Evolutionary conservation across 2,329 filamentous ascomycete genomes (phyloP).

Genomic region (Neurospora crassa): DNA sequence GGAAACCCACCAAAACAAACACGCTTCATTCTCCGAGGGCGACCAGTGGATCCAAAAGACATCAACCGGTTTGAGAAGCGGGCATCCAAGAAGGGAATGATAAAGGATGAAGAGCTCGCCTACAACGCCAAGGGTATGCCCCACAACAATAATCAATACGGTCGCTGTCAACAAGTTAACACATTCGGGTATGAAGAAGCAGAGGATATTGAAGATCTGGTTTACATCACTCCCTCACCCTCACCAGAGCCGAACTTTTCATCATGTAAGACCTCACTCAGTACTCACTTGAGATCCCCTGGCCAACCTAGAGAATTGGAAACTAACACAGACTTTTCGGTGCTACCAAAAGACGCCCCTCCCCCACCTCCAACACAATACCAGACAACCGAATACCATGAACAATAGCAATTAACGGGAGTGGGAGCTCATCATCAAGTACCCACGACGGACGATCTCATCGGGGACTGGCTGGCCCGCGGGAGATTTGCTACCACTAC

Average conservation of each 20-base stretch:
- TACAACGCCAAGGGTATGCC: conserved; percentile 4
- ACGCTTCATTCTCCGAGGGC: conserved; percentile 20
- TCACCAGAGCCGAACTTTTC: conserved; percentile 3
- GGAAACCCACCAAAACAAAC: conserved; percentile 18
- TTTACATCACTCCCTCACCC: conserved; percentile 3
- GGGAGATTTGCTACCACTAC: neutral
- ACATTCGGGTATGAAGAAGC: neutral
- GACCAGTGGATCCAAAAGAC: conserved; percentile 20
- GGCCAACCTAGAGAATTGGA: neutral
- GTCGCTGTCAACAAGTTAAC: neutral
- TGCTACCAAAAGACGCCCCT: neutral
- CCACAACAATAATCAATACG: conserved; percentile 5
- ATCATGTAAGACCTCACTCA: neutral
- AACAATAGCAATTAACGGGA: neutral
- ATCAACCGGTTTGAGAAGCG: conserved; percentile 21
- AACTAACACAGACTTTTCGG: neutral
- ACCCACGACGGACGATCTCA: neutral
- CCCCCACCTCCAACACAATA: neutral
- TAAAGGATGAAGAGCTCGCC: conserved; percentile 10
- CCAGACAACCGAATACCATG: neutral
- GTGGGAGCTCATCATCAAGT: neutral
- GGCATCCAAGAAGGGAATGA: conserved; percentile 18
- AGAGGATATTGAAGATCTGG: conserved; percentile 6
- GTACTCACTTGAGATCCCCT: neutral
- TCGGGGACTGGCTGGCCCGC: neutral